These are phyloP conservation scores for Trichoderma sp. DNA, from an alignment of 2,329 filamentous ascomycete species.

Conservation along the genomic window DNA sequence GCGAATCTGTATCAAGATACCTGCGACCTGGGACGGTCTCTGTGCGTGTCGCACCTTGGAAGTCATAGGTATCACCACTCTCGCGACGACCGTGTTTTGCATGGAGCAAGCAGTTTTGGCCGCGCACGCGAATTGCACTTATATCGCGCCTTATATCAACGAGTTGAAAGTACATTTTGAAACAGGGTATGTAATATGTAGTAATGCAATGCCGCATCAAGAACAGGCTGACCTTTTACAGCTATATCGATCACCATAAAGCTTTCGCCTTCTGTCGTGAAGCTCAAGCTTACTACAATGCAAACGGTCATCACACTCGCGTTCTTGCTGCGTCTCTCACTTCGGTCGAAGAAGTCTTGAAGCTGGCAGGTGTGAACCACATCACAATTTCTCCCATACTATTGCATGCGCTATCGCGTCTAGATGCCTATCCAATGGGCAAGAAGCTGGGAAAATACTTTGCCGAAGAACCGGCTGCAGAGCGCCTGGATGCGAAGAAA, in stretches of 20 bases:
- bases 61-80: conserved; percentile 50
- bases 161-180: conserved; percentile 62
- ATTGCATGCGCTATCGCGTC: conserved; percentile 44
- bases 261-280: conserved; percentile 49
- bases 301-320: conserved; percentile 41
- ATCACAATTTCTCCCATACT: conserved; percentile 57
- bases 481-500: not conserved
- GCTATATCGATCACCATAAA: conserved; percentile 47
- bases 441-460: not conserved
- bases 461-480: not conserved
- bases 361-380: conserved; percentile 54
- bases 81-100: conserved; percentile 62
- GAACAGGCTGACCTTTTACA: conserved; percentile 24
- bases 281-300: conserved; percentile 51
- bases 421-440: conserved; percentile 28
- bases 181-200: conserved; percentile 36
- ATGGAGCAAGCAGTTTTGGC: conserved; percentile 59
- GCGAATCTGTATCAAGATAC: conserved; percentile 61
- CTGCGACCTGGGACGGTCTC: conserved; percentile 61
- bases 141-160: conserved; percentile 65
- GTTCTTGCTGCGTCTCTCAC: conserved; percentile 58
- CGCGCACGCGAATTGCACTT: conserved; percentile 54
- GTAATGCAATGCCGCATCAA: conserved; percentile 13
- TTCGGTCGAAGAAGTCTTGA: conserved; percentile 55
- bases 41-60: conserved; percentile 56